These are phyloP conservation scores for Waltiozyma sp. DNA, from an alignment of 1,139 yeast species.

Conservation along the genomic window DNA sequence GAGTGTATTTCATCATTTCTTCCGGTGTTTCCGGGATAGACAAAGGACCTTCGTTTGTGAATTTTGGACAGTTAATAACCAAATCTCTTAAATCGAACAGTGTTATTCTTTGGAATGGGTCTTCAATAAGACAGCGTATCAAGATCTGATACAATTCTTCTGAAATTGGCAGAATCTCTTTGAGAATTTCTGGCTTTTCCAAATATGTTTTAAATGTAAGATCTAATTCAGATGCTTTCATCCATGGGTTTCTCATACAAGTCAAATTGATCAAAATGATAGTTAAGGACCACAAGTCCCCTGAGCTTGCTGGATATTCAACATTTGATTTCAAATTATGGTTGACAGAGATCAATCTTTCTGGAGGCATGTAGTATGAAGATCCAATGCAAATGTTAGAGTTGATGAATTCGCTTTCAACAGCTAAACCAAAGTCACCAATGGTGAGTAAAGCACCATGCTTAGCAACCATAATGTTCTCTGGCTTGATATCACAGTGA, in stretches of 20 bases:
- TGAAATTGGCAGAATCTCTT: slow-evolving; percentile 44
- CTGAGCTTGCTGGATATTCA: slow-evolving; percentile 51
- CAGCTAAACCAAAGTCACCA: slow-evolving; percentile 83
- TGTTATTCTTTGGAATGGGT: slow-evolving; percentile 54
- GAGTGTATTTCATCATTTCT: neutral
- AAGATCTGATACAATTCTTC: slow-evolving; percentile 47
- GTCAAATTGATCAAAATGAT: slow-evolving; percentile 69
- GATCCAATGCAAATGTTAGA: slow-evolving; percentile 81
- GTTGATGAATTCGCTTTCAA: slow-evolving; percentile 44
- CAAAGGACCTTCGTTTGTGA: slow-evolving; percentile 14
- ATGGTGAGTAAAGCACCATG: slow-evolving; percentile 49
- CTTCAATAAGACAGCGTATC: slow-evolving; percentile 41
- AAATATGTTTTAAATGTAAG: slow-evolving; percentile 43
- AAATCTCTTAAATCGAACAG: slow-evolving; percentile 32
- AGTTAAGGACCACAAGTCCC: slow-evolving; percentile 86
- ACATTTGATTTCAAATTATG: slow-evolving; percentile 7
- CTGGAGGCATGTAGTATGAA: slow-evolving; percentile 90
- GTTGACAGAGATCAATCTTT: slow-evolving; percentile 46
- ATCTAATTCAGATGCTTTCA: slow-evolving; percentile 57
- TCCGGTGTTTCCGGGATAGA: slow-evolving; percentile 10
- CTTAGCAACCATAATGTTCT: slow-evolving; percentile 63
- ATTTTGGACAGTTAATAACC: slow-evolving; percentile 9
- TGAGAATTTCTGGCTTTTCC: slow-evolving; percentile 23
- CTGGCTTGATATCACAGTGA: slow-evolving; percentile 91
- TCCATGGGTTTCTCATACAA: slow-evolving; percentile 88